Conservation (phyloP, 2,329 filamentous ascomycete genomes). For the Cercospora janseana region DNA sequence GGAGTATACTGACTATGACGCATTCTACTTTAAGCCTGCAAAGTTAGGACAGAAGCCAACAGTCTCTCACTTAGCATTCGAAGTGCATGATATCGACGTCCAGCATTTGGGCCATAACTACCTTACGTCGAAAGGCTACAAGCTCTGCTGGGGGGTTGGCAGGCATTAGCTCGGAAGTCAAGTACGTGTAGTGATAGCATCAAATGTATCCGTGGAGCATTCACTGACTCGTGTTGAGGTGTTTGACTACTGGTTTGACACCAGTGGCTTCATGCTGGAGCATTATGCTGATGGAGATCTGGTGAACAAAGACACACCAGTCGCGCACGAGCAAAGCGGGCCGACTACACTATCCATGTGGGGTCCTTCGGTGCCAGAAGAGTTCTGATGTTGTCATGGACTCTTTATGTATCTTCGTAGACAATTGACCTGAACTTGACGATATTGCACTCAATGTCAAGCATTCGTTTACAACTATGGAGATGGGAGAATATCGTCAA, state of each 20-base stretch:
- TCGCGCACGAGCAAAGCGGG: conserved; percentile 40
- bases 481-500: background rate
- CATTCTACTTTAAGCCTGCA: conserved; percentile 49
- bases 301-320: conserved; percentile 53
- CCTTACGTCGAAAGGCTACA: conserved; percentile 60
- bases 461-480: background rate
- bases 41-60: conserved; percentile 27
- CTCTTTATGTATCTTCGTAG: background rate
- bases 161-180: conserved; percentile 64
- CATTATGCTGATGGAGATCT: conserved; percentile 67
- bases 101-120: conserved; percentile 68
- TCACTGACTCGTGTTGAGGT: conserved; percentile 40
- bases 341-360: conserved; percentile 34
- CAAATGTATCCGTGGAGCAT: conserved; percentile 42
- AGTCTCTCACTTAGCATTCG: conserved; percentile 66
- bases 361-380: conserved; percentile 34
- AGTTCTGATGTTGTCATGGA: conserved; percentile 12
- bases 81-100: conserved; percentile 68
- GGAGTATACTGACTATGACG: conserved; percentile 53
- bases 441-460: background rate
- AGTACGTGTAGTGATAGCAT: too few relatives aligned
- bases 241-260: conserved; percentile 64
- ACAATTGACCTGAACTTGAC: background rate
- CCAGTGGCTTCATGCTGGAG: conserved; percentile 53
- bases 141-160: conserved; percentile 67